Percentiles rank a stretch among this genome's conserved stretches.
These are phyloP conservation scores for Claviceps pazoutovae DNA, from an alignment of 2,329 filamentous ascomycete species.

Conservation along the genomic window DNA sequence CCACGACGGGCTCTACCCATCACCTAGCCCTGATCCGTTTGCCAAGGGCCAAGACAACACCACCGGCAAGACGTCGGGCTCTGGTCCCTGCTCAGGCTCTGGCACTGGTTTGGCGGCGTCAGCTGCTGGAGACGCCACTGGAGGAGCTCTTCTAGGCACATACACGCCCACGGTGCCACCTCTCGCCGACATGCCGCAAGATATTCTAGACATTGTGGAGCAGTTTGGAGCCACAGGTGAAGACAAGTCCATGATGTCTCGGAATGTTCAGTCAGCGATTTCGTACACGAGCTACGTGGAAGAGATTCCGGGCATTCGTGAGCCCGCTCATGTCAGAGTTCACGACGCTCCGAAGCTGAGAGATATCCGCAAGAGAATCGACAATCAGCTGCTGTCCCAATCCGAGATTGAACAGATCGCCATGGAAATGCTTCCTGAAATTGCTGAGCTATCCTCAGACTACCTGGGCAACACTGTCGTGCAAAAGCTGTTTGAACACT, in stretches of 20 bases:
- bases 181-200: slow-evolving; percentile 62
- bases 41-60: slow-evolving; percentile 37
- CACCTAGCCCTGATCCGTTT: slow-evolving; percentile 81
- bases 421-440: slow-evolving; percentile 87
- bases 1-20: slow-evolving; percentile 74
- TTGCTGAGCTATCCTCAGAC: slow-evolving; percentile 86
- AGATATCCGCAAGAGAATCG: slow-evolving; percentile 93
- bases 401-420: slow-evolving; percentile 88
- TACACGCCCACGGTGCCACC: slow-evolving; percentile 54
- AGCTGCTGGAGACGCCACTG: slow-evolving; percentile 13
- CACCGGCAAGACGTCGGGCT: slow-evolving; percentile 2
- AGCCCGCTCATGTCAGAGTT: slow-evolving; percentile 75
- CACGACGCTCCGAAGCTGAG: slow-evolving; percentile 90
- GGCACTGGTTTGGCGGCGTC: slow-evolving; percentile 23
- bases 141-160: not conserved
- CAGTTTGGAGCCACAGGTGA: slow-evolving; percentile 78
- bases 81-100: too few species aligned
- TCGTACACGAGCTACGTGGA: slow-evolving; percentile 56
- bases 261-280: slow-evolving; percentile 64
- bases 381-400: slow-evolving; percentile 78
- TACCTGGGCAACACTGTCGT: slow-evolving; percentile 99
- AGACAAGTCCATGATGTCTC: slow-evolving; percentile 57
- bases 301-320: slow-evolving; percentile 79
- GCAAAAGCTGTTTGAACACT: slow-evolving; percentile 95
- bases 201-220: slow-evolving; percentile 74